A percentile compares a stretch with the other conserved stretches of the same genome.
These are phyloP conservation scores for Cryptococcus wingfieldii DNA, from an alignment of 1,284 basidiomycete genomes.

Conservation along the genomic window DNA sequence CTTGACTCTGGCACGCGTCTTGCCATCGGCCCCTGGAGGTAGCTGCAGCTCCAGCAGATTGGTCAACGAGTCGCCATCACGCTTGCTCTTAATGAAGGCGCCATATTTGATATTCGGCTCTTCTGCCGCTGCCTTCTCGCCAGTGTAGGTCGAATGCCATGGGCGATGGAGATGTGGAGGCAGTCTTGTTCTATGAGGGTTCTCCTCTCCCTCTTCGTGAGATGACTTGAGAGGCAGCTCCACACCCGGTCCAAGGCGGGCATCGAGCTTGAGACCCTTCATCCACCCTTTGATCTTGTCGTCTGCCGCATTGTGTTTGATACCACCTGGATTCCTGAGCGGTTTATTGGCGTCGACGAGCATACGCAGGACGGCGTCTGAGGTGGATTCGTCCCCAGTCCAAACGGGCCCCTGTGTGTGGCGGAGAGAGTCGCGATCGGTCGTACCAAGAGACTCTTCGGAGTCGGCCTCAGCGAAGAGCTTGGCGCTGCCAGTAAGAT, in stretches of 20 bases:
- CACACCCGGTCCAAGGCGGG: slow-evolving; percentile 14
- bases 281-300: slow-evolving; percentile 62
- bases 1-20: slow-evolving; percentile 54
- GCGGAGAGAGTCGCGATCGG: slow-evolving; percentile 41
- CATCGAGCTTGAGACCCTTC: slow-evolving; percentile 37
- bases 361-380: slow-evolving; percentile 75
- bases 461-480: slow-evolving; percentile 64
- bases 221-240: background rate
- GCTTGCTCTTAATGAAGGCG: slow-evolving; percentile 27
- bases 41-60: slow-evolving; percentile 42
- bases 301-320: slow-evolving; percentile 57
- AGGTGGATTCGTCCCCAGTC: slow-evolving; percentile 68
- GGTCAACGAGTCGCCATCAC: slow-evolving; percentile 23
- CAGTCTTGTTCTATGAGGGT: slow-evolving; percentile 36
- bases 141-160: slow-evolving; percentile 46
- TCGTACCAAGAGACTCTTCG: slow-evolving; percentile 53
- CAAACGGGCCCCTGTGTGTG: slow-evolving; percentile 52
- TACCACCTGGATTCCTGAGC: slow-evolving; percentile 52
- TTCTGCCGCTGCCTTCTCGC: slow-evolving; percentile 17
- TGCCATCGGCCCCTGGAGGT: slow-evolving; percentile 53
- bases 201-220: background rate
- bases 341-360: slow-evolving; percentile 81
- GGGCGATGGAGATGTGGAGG: slow-evolving; percentile 46
- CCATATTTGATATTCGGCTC: slow-evolving; percentile 43
- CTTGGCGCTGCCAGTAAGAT: slow-evolving; percentile 57